Conservation (phyloP, 148 eudicot species). For the Silene latifolia region DNA sequence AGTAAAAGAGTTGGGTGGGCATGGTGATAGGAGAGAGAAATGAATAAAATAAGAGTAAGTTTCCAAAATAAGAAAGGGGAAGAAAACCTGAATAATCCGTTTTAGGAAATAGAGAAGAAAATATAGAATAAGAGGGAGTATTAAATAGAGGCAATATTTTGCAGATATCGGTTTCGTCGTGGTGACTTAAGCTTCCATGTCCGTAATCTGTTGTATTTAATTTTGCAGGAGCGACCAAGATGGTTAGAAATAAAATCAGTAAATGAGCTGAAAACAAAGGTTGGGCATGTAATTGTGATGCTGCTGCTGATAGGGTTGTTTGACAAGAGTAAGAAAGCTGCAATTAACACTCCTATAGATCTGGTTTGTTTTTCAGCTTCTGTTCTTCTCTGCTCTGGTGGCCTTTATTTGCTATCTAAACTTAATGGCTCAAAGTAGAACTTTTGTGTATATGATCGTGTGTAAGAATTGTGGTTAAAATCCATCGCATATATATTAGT, state of each 20-base stretch:
- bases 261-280: conserved; percentile 84
- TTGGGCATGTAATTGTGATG: conserved; percentile 97
- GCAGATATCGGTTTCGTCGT: background rate
- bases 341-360: conserved; percentile 59
- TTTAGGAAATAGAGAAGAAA: no score
- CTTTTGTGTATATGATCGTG: background rate
- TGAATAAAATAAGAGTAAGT: no score
- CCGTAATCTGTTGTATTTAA: background rate
- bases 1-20: no score
- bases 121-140: no score
- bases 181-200: background rate
- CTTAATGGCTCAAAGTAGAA: conserved; percentile 48
- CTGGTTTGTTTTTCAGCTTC: conserved; percentile 93
- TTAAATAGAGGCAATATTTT: no score
- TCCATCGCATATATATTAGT: background rate
- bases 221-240: conserved; percentile 74
- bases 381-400: conserved; percentile 71
- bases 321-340: conserved; percentile 81
- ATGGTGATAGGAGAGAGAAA: no score
- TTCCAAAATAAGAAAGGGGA: no score
- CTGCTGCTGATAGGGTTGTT: conserved; percentile 80
- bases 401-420: conserved; percentile 75
- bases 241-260: conserved; percentile 86
- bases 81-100: no score
- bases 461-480: background rate